These are phyloP conservation scores for Colletotrichum sp. DNA, from an alignment of 2,329 filamentous ascomycete genomes.

Conservation along the genomic window DNA sequence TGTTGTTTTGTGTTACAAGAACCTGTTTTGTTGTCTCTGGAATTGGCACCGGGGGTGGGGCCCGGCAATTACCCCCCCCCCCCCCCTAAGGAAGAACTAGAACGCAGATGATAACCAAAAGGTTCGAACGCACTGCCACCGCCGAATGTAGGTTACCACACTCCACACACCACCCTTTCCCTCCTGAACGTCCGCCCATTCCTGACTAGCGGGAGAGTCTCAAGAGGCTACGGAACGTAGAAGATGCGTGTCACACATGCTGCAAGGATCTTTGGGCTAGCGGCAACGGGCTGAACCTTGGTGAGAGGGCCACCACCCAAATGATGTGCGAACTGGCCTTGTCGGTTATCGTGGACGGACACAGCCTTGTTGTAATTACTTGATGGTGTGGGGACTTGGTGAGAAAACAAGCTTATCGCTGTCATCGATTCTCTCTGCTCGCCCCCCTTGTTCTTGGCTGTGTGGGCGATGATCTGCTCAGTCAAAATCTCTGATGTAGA, in stretches of 20 bases:
- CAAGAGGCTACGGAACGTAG: not conserved
- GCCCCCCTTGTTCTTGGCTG: not conserved
- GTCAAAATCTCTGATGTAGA: constrained; percentile 12
- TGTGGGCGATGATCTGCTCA: not conserved
- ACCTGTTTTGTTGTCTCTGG: too few species aligned
- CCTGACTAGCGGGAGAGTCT: not conserved
- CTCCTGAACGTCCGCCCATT: not conserved
- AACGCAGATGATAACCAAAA: not conserved
- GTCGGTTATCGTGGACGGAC: not conserved
- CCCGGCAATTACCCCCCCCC: too few species aligned
- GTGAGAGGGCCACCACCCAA: not conserved
- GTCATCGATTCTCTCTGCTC: not conserved
- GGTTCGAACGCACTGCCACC: not conserved
- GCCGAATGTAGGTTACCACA: not conserved
- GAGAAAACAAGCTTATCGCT: not conserved
- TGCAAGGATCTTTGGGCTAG: not conserved
- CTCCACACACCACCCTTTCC: not conserved
- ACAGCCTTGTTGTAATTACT: not conserved
- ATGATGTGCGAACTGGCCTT: not conserved
- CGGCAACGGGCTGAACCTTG: not conserved
- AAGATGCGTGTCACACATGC: not conserved
- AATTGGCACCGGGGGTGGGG: too few species aligned
- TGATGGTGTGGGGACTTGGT: not conserved
- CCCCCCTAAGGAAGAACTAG: not conserved
- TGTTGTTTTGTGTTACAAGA: too few species aligned